These are phyloP conservation scores for Diaporthe humulicola DNA, from an alignment of 2,329 filamentous ascomycete species.

Conservation along the genomic window DNA sequence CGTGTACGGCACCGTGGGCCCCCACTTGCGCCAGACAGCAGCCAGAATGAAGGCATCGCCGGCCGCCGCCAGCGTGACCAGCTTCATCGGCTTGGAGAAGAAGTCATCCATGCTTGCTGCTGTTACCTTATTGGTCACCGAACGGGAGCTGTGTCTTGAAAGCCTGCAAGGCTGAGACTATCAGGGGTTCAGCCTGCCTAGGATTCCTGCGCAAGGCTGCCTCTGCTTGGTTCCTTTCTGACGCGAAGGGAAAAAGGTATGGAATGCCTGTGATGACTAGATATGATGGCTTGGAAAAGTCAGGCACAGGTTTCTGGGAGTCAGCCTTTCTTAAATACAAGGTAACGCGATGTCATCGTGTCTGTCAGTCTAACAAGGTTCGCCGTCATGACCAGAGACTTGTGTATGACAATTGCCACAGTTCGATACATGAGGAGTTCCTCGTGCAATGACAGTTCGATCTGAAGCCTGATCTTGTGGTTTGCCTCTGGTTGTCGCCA, in stretches of 20 bases:
- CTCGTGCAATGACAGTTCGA: background rate
- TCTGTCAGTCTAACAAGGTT: conserved; percentile 5
- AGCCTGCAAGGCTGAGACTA: conserved; percentile 1
- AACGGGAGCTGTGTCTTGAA: background rate
- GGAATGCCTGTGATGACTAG: background rate
- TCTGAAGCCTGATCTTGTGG: too few relatives aligned
- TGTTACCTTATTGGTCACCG: background rate
- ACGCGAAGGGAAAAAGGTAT: background rate
- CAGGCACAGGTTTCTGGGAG: conserved; percentile 9
- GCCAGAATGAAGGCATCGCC: conserved; percentile 2
- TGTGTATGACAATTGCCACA: conserved; percentile 5
- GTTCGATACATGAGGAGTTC: background rate
- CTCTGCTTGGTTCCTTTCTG: conserved; percentile 8
- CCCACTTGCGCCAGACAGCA: conserved; percentile 13
- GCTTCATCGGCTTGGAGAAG: conserved; percentile 22
- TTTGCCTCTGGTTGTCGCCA: background rate
- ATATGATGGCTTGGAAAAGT: conserved; percentile 16
- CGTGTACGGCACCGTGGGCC: conserved; percentile 5
- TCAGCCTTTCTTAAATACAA: conserved; percentile 24
- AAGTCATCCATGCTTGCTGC: conserved; percentile 3
- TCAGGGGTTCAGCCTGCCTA: background rate
- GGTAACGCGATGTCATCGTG: conserved; percentile 16
- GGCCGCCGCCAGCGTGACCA: conserved; percentile 15
- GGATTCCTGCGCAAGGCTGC: conserved; percentile 8
- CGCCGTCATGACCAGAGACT: conserved; percentile 6